phyloP scores from a whole-genome alignment of 1,284 basidiomycete species.

The Malassezia globosa region DNA sequence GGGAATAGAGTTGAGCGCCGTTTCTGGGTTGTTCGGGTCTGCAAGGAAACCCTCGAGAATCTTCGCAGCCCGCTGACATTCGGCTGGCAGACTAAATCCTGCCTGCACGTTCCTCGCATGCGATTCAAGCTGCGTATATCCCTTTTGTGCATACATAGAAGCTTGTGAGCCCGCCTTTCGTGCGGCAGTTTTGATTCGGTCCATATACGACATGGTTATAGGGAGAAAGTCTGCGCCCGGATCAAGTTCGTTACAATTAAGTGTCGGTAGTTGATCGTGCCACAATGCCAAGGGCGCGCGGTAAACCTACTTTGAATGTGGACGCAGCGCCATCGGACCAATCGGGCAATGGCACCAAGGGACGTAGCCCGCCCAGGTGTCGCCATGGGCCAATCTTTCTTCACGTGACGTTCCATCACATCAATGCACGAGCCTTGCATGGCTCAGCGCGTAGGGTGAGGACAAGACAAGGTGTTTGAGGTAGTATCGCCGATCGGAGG shows the following conservation, averaged over 20 bases:
- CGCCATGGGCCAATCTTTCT: too few species aligned
- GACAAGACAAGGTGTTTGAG: too few species aligned
- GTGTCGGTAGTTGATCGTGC: background rate
- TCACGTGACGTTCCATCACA: too few species aligned
- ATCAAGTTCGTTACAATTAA: too few species aligned
- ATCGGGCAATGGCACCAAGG: too few species aligned
- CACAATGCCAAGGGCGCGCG: too few species aligned
- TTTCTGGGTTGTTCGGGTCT: constrained; percentile 73
- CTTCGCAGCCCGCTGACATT: constrained; percentile 67
- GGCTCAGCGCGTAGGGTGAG: too few species aligned
- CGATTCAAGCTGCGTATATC: constrained; percentile 26
- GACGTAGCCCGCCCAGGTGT: too few species aligned
- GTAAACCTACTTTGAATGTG: too few species aligned
- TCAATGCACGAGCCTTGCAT: too few species aligned
- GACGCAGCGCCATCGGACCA: background rate
- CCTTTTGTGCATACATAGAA: constrained; percentile 37
- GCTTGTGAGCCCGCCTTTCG: constrained; percentile 64
- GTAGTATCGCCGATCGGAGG: too few species aligned
- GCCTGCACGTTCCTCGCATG: constrained; percentile 34
- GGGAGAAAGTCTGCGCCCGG: too few species aligned
- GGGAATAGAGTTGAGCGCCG: constrained; percentile 86
- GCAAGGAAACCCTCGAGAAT: constrained; percentile 83
- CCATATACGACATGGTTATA: constrained; percentile 56
- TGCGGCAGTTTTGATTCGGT: constrained; percentile 68
- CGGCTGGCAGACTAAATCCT: constrained; percentile 42